These are phyloP conservation scores for Periglandula ipomoeae DNA, from an alignment of 2,329 filamentous ascomycete genomes.

Conservation along the genomic window DNA sequence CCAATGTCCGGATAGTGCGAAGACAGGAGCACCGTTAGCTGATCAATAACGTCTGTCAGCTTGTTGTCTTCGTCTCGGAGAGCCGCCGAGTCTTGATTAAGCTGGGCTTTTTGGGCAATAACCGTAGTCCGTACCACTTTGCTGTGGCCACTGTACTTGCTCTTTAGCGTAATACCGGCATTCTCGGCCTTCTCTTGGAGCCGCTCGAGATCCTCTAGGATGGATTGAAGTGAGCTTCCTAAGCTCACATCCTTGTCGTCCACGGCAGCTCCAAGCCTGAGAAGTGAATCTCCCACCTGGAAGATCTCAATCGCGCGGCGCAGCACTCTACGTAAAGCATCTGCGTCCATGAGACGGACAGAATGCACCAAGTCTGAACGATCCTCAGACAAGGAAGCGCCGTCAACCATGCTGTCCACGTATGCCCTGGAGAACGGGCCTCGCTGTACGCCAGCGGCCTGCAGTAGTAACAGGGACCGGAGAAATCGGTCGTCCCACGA, in stretches of 20 bases:
- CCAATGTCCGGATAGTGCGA: conserved; percentile 15
- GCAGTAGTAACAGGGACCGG: conserved; percentile 38
- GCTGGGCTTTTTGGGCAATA: conserved; percentile 70
- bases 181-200: conserved; percentile 37
- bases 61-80: conserved; percentile 62
- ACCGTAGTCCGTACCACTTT: conserved; percentile 67
- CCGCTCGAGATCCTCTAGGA: conserved; percentile 36
- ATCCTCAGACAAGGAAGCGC: conserved; percentile 38
- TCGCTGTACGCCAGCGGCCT: conserved; percentile 26
- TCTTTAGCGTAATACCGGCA: conserved; percentile 49
- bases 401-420: conserved; percentile 48
- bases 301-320: conserved; percentile 18
- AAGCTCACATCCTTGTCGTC: conserved; percentile 23
- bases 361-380: conserved; percentile 45
- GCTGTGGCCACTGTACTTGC: conserved; percentile 63
- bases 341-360: conserved; percentile 46
- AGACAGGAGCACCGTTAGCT: conserved; percentile 21
- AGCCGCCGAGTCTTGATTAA: conserved; percentile 64
- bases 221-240: conserved; percentile 25
- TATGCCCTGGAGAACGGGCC: conserved; percentile 48
- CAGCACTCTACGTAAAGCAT: conserved; percentile 19
- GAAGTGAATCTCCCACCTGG: conserved; percentile 26
- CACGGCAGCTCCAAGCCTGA: conserved; percentile 24
- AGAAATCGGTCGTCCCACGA: conserved; percentile 35
- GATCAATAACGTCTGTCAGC: conserved; percentile 58